Conservation (phyloP, 2,329 filamentous ascomycete species). For the Tothia fuscella region DNA sequence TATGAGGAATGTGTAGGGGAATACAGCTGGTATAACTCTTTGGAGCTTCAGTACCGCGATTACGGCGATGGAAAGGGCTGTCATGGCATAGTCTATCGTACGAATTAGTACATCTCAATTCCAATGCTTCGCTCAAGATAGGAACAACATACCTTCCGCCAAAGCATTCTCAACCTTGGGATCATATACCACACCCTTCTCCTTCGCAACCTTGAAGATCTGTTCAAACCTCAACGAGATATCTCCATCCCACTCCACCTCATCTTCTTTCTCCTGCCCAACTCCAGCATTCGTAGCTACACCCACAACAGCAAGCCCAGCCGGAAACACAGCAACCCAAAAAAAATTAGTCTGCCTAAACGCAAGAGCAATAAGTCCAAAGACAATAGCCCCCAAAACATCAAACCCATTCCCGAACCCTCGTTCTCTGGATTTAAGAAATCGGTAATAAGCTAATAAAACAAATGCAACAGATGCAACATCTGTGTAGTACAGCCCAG, state of each 20-base stretch:
- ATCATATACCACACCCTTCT: constrained; percentile 12
- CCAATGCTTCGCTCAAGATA: constrained; percentile 17
- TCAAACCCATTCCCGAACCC: constrained; percentile 3
- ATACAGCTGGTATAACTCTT: constrained; percentile 36
- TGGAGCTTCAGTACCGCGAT: constrained; percentile 38
- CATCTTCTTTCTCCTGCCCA: neutral
- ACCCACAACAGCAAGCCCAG: constrained; percentile 33
- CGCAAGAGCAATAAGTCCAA: constrained; percentile 53
- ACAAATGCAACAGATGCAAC: constrained; percentile 69
- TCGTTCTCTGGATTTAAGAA: constrained; percentile 3
- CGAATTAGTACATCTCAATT: constrained; percentile 11
- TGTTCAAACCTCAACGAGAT: constrained; percentile 18
- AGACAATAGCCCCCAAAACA: neutral
- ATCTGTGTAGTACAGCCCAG: constrained; percentile 89
- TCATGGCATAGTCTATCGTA: constrained; percentile 34
- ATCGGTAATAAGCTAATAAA: constrained; percentile 31
- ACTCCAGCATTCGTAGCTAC: constrained; percentile 2
- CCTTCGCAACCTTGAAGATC: constrained; percentile 23
- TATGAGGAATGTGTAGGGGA: constrained; percentile 51
- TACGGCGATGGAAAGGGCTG: constrained; percentile 51
- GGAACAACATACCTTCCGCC: constrained; percentile 11
- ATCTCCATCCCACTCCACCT: no score
- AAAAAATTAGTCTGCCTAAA: constrained; percentile 97
- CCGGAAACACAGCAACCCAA: constrained; percentile 75
- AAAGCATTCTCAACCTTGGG: constrained; percentile 11